phyloP scores from a whole-genome alignment of 352 stramenopile genomes.

The Phytophthora sp. region DNA sequence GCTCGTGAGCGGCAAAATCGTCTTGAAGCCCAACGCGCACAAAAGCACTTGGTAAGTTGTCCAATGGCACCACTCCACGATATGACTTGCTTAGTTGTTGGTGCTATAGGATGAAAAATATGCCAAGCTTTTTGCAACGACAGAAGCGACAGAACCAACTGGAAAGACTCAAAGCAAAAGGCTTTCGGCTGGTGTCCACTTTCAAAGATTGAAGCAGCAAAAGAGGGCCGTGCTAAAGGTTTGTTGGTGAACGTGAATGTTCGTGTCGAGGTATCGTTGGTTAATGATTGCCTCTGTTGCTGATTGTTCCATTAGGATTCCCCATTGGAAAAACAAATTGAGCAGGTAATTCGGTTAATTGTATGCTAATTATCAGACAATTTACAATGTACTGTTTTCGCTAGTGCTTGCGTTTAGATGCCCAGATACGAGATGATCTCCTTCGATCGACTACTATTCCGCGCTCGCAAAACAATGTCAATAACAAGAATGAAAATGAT shows the following conservation, averaged over 20 bases:
- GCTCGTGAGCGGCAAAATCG: constrained; percentile 50
- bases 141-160: constrained; percentile 2
- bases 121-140: constrained; percentile 38
- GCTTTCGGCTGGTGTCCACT: constrained; percentile 13
- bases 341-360: constrained; percentile 31
- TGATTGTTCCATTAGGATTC: constrained; percentile 20
- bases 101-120: constrained; percentile 42
- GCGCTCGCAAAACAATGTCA: background rate
- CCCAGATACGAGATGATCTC: constrained; percentile 46
- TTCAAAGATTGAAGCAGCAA: constrained; percentile 19
- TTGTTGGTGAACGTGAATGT: background rate
- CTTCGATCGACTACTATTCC: constrained; percentile 31
- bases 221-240: constrained; percentile 29
- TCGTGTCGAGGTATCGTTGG: background rate
- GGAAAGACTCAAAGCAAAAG: background rate
- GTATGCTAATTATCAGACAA: background rate
- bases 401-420: constrained; percentile 40
- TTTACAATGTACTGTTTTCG: background rate
- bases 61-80: background rate
- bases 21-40: constrained; percentile 22
- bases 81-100: background rate
- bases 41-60: constrained; percentile 28
- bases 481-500: background rate
- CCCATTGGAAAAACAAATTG: constrained; percentile 38
- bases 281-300: background rate